These are phyloP conservation scores for Narthecium ossifragum DNA, from an alignment of 106 monocot genomes.

Conservation along the genomic window DNA sequence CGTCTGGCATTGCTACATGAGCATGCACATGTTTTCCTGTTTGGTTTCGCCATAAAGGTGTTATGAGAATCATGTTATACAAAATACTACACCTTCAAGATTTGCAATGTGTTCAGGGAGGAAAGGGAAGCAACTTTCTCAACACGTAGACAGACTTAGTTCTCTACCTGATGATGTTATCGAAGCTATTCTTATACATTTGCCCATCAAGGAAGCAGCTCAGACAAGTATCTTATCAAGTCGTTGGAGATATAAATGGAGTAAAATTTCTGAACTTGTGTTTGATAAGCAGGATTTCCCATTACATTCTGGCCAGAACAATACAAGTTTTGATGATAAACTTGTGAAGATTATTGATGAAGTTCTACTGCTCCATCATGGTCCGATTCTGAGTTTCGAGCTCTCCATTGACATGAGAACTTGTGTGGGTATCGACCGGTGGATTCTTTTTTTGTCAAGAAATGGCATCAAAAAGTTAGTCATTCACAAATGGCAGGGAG, in stretches of 20 bases:
- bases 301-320: too few relatives aligned
- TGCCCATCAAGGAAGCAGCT: slow-evolving; percentile 2
- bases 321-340: not conserved
- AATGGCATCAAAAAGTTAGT: slow-evolving; percentile 15
- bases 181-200: not conserved
- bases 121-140: too few relatives aligned
- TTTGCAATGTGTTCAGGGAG: too few relatives aligned
- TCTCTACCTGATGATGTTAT: not conserved
- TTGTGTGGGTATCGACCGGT: not conserved
- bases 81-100: too few relatives aligned
- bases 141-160: too few relatives aligned
- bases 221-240: slow-evolving; percentile 1
- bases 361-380: slow-evolving; percentile 10
- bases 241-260: slow-evolving; percentile 5
- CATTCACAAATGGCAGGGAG: not conserved
- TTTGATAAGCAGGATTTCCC: not conserved
- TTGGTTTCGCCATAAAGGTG: too few relatives aligned
- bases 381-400: slow-evolving; percentile 6
- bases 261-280: not conserved
- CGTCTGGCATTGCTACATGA: too few relatives aligned
- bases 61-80: too few relatives aligned
- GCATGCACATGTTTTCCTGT: too few relatives aligned
- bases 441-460: slow-evolving; percentile 16
- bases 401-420: not conserved
- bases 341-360: slow-evolving; percentile 9